Conservation (phyloP, 768 basidiomycete species). For the Hortiboletus flavorubellus region DNA sequence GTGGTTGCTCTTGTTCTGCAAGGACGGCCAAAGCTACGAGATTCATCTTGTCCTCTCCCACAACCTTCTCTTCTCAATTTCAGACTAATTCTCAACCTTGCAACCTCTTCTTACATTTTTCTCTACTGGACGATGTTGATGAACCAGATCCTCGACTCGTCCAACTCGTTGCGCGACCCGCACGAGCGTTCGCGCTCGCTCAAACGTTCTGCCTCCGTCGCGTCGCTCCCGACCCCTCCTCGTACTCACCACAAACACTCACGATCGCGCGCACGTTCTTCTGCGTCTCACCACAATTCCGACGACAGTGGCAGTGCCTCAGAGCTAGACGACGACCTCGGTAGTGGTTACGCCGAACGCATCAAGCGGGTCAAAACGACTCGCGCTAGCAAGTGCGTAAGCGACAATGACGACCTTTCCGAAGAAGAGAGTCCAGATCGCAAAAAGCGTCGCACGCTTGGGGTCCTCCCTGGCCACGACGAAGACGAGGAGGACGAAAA, state of each 20-base stretch:
- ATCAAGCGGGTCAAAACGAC: constrained; percentile 15
- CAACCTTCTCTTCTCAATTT: constrained; percentile 15
- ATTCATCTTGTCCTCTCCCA: constrained; percentile 18
- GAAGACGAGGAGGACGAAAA: constrained; percentile 55
- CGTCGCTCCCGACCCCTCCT: constrained; percentile 66
- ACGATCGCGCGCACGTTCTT: constrained; percentile 40
- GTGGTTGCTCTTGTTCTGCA: constrained; percentile 13
- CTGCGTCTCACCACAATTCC: constrained; percentile 45
- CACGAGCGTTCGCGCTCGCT: constrained; percentile 34
- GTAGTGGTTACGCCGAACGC: constrained; percentile 7
- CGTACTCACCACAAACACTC: constrained; percentile 51
- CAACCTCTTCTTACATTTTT: neutral
- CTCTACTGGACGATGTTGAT: constrained; percentile 25
- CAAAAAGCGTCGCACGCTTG: constrained; percentile 41
- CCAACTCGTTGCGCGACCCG: constrained; percentile 17
- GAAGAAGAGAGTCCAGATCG: constrained; percentile 17
- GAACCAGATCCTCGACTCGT: constrained; percentile 35
- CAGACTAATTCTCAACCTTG: neutral
- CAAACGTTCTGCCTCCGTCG: constrained; percentile 62
- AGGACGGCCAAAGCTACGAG: constrained; percentile 11
- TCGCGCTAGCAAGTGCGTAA: constrained; percentile 13
- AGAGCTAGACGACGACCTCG: constrained; percentile 25
- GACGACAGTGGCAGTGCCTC: constrained; percentile 37
- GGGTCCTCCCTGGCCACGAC: constrained; percentile 37
- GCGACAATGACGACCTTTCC: constrained; percentile 18